Evolutionary conservation across 805 yeast genomes (phyloP).

Genomic region (Martiniozyma abietophila): DNA sequence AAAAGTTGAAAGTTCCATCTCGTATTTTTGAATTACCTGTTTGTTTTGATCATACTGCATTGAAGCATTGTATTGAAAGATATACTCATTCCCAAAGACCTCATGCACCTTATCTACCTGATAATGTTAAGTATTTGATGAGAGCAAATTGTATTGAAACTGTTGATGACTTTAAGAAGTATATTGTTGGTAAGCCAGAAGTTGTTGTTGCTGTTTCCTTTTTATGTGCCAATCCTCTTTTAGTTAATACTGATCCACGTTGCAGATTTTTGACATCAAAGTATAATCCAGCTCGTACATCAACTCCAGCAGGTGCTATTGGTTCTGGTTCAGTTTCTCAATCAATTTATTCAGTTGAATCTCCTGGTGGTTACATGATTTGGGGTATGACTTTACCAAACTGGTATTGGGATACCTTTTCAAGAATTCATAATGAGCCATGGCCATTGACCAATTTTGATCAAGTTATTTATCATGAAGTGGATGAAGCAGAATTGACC

Average conservation of each 20-base stretch:
- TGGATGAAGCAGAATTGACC: conserved; percentile 66
- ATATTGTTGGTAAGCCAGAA: conserved; percentile 84
- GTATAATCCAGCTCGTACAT: conserved; percentile 94
- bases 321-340: conserved; percentile 98
- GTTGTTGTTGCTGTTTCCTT: conserved; percentile 96
- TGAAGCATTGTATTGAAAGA: conserved; percentile 82
- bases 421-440: conserved; percentile 45
- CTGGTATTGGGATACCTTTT: conserved; percentile 75
- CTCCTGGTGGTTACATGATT: conserved; percentile 97
- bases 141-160: conserved; percentile 72
- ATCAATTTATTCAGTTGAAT: conserved; percentile 97
- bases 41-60: conserved; percentile 91
- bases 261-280: conserved; percentile 88
- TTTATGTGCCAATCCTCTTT: conserved; percentile 92
- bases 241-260: too few species aligned
- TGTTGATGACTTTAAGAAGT: conserved; percentile 75
- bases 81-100: conserved; percentile 90
- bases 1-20: conserved; percentile 81
- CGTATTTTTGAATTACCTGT: conserved; percentile 80
- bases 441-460: conserved; percentile 92
- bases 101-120: conserved; percentile 96
- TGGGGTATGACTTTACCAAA: conserved; percentile 96
- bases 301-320: conserved; percentile 93
- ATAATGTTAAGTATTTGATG: conserved; percentile 92
- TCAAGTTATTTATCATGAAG: conserved; percentile 92